phyloP scores from a whole-genome alignment of 352 stramenopile species.

The Phytophthora fragariae region DNA sequence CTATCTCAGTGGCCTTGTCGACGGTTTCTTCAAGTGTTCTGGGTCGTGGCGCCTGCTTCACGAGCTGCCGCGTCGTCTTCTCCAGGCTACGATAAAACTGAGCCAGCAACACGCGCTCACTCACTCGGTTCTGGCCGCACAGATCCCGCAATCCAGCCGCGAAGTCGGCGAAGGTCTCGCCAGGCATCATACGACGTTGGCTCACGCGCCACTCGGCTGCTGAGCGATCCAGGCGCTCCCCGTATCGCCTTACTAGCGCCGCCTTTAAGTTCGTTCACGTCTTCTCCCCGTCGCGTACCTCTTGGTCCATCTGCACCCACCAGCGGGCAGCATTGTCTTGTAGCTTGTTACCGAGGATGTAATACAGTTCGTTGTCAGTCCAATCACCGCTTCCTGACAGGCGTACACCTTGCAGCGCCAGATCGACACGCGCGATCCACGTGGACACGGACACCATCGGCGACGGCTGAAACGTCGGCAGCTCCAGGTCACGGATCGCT shows the following conservation, averaged over 20 bases:
- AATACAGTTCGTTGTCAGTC: slow-evolving; percentile 2
- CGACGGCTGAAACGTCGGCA: background rate
- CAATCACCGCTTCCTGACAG: slow-evolving; percentile 3
- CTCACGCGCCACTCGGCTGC: background rate
- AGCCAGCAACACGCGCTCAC: background rate
- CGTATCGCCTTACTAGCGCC: background rate
- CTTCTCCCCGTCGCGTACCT: background rate
- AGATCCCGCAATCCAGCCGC: background rate
- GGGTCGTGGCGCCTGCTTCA: background rate
- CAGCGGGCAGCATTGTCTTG: background rate
- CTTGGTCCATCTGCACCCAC: background rate
- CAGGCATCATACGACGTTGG: background rate
- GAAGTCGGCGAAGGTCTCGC: background rate
- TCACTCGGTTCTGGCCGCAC: background rate
- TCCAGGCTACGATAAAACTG: background rate
- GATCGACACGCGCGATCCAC: background rate
- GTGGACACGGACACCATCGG: background rate
- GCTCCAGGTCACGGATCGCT: slow-evolving; percentile 2
- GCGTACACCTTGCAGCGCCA: background rate
- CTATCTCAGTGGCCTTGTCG: background rate
- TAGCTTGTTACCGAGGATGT: slow-evolving; percentile 6
- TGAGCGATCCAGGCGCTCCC: background rate
- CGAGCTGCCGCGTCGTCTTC: background rate
- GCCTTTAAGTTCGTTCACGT: background rate
- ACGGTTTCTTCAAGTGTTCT: background rate